phyloP scores from a whole-genome alignment of 2,329 filamentous ascomycete species.

The Xylariales sp. region DNA sequence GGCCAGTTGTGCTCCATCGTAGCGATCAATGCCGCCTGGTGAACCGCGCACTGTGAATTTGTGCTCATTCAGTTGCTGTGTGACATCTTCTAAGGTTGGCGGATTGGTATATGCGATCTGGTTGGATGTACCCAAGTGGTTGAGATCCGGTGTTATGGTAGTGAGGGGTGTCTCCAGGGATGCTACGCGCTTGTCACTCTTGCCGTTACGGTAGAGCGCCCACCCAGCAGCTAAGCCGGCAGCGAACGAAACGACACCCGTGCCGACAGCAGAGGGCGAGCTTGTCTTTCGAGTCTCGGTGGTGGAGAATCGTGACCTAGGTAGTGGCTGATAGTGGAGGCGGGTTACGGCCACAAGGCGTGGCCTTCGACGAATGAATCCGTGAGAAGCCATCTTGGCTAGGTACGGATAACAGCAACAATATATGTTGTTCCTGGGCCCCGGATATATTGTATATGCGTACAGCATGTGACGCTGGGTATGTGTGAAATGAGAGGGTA shows the following conservation, averaged over 20 bases:
- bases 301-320: conserved; percentile 41
- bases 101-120: conserved; percentile 42
- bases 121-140: conserved; percentile 43
- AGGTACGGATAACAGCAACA: not conserved
- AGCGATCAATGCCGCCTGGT: conserved; percentile 42
- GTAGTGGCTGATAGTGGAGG: conserved; percentile 25
- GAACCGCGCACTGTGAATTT: conserved; percentile 39
- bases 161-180: conserved; percentile 19
- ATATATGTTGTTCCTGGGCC: not conserved
- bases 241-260: conserved; percentile 36
- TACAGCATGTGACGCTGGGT: too few relatives aligned
- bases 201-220: conserved; percentile 27
- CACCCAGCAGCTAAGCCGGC: conserved; percentile 38
- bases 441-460: not conserved
- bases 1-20: conserved; percentile 50
- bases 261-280: conserved; percentile 26
- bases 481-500: not conserved
- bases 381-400: conserved; percentile 39
- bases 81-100: conserved; percentile 45
- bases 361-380: conserved; percentile 39
- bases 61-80: conserved; percentile 46
- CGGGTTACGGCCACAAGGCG: conserved; percentile 38
- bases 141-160: conserved; percentile 43
- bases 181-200: conserved; percentile 22
- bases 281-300: conserved; percentile 33